phyloP scores from a whole-genome alignment of 306 rosid species.

The Vigna nakashimae region DNA sequence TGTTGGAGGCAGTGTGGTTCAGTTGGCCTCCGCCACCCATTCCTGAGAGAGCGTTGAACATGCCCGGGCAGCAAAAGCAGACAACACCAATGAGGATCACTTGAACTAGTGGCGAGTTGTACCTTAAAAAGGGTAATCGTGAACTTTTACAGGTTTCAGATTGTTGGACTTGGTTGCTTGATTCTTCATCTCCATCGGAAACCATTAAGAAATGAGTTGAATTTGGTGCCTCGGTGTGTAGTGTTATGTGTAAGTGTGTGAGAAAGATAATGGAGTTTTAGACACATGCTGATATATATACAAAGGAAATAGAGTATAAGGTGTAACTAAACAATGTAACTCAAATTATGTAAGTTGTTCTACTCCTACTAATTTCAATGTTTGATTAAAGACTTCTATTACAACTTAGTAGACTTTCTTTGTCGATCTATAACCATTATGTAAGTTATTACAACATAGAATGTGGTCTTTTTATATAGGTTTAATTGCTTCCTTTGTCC shows the following conservation, averaged over 20 bases:
- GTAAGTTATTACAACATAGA: no score
- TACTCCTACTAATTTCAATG: no score
- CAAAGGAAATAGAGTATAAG: no score
- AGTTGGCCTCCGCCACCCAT: conserved; percentile 89
- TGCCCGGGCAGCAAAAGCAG: conserved; percentile 86
- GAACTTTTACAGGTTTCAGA: neutral
- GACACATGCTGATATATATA: no score
- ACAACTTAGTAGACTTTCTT: no score
- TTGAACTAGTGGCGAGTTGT: conserved; percentile 70
- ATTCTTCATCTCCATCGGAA: conserved; percentile 51
- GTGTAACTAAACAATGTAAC: no score
- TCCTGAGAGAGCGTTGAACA: conserved; percentile 83
- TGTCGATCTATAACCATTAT: no score
- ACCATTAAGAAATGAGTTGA: conserved; percentile 47
- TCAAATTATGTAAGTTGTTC: no score
- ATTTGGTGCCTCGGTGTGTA: neutral
- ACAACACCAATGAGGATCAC: conserved; percentile 64
- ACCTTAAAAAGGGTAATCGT: conserved; percentile 45
- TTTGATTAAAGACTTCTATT: no score
- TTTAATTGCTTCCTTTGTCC: no score
- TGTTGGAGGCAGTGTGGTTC: conserved; percentile 68
- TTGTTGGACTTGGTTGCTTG: conserved; percentile 4
- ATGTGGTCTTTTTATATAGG: no score
- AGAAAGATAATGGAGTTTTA: neutral
- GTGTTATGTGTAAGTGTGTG: neutral